Conservation (phyloP, 139 green algal species). For the Raphidocelis subcapitata region DNA sequence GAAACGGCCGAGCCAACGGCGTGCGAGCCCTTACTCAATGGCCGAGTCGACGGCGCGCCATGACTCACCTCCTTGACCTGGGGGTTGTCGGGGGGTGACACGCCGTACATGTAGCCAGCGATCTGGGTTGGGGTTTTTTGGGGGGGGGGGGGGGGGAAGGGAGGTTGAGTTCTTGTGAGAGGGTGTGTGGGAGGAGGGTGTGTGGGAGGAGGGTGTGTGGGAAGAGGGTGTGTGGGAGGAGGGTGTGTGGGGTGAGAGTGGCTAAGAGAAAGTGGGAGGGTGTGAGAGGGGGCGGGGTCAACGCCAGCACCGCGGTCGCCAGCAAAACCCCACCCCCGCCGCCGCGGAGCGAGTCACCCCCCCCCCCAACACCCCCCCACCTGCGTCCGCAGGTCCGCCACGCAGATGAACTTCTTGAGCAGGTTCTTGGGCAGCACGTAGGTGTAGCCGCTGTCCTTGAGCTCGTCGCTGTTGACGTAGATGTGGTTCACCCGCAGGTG, state of each 20-base stretch:
- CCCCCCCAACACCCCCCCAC: conserved; percentile 16
- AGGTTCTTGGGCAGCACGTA: conserved; percentile 99
- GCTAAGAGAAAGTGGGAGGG: too few relatives aligned
- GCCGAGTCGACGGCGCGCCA: too few relatives aligned
- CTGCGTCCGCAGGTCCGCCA: conserved; percentile 97
- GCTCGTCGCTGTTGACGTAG: conserved; percentile 98
- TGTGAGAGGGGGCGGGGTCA: too few relatives aligned
- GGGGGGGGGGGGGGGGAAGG: too few relatives aligned
- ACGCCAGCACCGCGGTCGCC: not conserved
- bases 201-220: not conserved
- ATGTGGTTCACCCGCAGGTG: conserved; percentile 99
- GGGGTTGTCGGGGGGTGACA: conserved; percentile 95
- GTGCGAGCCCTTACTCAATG: too few relatives aligned
- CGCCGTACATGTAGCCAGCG: conserved; percentile 92
- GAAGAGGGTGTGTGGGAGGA: not conserved
- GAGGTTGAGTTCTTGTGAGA: not conserved
- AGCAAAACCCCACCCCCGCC: not conserved
- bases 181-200: not conserved
- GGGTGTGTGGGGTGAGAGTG: too few relatives aligned
- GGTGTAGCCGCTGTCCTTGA: conserved; percentile 93
- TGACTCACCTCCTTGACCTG: conserved; percentile 54
- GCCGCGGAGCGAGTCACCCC: too few relatives aligned
- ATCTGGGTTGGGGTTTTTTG: conserved; percentile 30
- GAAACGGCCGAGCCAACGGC: too few relatives aligned
- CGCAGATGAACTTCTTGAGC: conserved; percentile 99